phyloP scores from a whole-genome alignment of 495 filamentous ascomycete genomes.

The Aspergillus saccharolyticus region DNA sequence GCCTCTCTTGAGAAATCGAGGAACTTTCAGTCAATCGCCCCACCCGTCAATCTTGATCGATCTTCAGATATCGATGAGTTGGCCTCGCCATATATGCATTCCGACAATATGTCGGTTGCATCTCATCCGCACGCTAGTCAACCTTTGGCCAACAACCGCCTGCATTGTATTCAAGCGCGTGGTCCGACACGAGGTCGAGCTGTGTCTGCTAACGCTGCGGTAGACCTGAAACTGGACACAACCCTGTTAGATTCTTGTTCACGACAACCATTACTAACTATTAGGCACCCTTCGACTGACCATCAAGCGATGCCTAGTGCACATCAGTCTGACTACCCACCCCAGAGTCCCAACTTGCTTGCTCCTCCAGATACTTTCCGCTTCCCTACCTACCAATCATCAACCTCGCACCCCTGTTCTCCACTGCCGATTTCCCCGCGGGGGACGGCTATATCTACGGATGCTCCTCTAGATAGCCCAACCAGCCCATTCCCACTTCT shows the following conservation, averaged over 20 bases:
- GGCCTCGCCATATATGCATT: constrained; percentile 34
- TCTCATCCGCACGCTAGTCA: constrained; percentile 41
- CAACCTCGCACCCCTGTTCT: constrained; percentile 21
- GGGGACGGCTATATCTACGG: constrained; percentile 16
- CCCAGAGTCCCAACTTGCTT: constrained; percentile 28
- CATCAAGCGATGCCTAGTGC: constrained; percentile 3
- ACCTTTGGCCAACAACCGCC: constrained; percentile 21
- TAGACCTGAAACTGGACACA: constrained; percentile 38
- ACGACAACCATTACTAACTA: constrained; percentile 25
- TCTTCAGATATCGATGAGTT: constrained; percentile 64
- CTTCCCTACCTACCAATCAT: constrained; percentile 32
- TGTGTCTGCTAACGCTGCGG: constrained; percentile 62
- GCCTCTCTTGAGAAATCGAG: constrained; percentile 73
- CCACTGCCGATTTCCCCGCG: constrained; percentile 32
- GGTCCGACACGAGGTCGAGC: constrained; percentile 47
- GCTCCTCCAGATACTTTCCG: constrained; percentile 35
- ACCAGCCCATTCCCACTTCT: constrained; percentile 49
- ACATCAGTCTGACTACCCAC: constrained; percentile 21
- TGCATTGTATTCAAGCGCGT: constrained; percentile 29
- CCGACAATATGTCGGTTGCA: constrained; percentile 43
- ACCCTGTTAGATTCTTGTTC: constrained; percentile 18
- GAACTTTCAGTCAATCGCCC: constrained; percentile 56
- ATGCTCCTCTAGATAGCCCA: constrained; percentile 24
- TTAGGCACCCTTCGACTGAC: constrained; percentile 34
- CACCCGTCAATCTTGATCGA: constrained; percentile 60